Evolutionary conservation across 2,329 filamentous ascomycete genomes (phyloP), one percentile per base, ranked within the genome.

Genomic region (Plenodomus biglobosus): DNA sequence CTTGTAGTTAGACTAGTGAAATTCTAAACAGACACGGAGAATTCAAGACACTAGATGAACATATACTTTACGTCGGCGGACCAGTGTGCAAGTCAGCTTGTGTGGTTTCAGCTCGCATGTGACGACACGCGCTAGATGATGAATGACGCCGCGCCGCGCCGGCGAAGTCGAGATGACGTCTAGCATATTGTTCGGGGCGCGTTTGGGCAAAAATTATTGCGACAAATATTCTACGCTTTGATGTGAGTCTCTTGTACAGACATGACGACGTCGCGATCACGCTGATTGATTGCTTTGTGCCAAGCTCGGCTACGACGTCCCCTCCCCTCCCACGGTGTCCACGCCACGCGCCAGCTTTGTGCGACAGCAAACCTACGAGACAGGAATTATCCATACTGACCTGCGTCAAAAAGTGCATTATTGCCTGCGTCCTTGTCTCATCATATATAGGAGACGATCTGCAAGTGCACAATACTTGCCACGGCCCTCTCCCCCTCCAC

Each of bases 81-180:
- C n/a, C n/a, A n/a, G n/a, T n/a, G n/a, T n/a, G n/a, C n/a, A n/a
- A n/a, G n/a, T n/a, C n/a, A n/a, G n/a, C n/a, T n/a, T 24, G 22
- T 11, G 11, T 6, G 22, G 22, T 11, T 24, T 24, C 11, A 38
- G 24, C 44, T 10, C 35, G 46, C 41, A 45, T 40, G 44, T 32
- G 38, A 39, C 45, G 56, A 55, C n/a, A n/a, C n/a, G n/a, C 34
- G 36, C 39, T 42, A 15, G 30, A 21, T 15, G 21, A 21, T 55
- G 17, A 18, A 58, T 58, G 52, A 55, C 55, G 49, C 52, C 55
- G 49, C 52, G 42, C 49, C 38, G 40, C 46, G 30, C 18, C 42
- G 42, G 21, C 48, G 13, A 18, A n/a, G 27, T 40, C n/a, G 27
- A 42, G 22, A 54, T 58, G 55, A 58, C 55, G 53, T 56, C 42